phyloP scores from a whole-genome alignment of 2,329 filamentous ascomycete species.

The Penicillium sp. region DNA sequence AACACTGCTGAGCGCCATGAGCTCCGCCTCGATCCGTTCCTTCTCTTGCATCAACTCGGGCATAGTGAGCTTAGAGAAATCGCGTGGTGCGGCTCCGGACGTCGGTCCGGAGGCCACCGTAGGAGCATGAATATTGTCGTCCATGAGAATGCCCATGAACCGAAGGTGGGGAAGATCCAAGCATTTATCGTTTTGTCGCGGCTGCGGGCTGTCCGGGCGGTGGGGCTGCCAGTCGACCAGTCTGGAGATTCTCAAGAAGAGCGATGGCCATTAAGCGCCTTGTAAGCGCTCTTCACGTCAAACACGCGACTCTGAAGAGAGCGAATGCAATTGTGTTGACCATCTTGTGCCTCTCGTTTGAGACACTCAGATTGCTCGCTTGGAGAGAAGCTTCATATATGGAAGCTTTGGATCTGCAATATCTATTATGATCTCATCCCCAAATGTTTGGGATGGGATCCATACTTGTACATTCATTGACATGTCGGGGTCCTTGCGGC shows the following conservation, averaged over 20 bases:
- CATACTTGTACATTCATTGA: too few species aligned
- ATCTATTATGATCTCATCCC: too few species aligned
- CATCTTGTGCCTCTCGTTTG: too few species aligned
- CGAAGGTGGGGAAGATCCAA: constrained; percentile 14
- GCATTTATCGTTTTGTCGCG: constrained; percentile 1
- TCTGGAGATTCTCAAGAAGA: constrained; percentile 10
- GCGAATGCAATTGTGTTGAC: too few species aligned
- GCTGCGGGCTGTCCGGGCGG: not conserved
- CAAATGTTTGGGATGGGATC: too few species aligned
- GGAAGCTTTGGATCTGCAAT: too few species aligned
- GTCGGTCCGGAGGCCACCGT: constrained; percentile 73
- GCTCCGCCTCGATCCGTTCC: constrained; percentile 75
- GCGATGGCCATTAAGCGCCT: constrained; percentile 1
- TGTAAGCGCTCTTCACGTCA: not conserved
- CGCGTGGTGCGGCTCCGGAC: constrained; percentile 53
- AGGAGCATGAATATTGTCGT: constrained; percentile 59
- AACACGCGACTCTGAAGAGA: not conserved
- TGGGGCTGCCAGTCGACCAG: constrained; percentile 10
- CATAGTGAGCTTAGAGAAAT: constrained; percentile 62
- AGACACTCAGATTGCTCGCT: too few species aligned
- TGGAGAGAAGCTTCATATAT: too few species aligned
- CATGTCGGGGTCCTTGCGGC: not conserved
- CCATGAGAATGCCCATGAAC: constrained; percentile 55
- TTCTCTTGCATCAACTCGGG: constrained; percentile 78
- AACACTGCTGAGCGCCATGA: constrained; percentile 75